These are phyloP conservation scores for Sphagnum fallax DNA, from an alignment of 228 moss, liverwort and hornwort species.

Conservation along the genomic window DNA sequence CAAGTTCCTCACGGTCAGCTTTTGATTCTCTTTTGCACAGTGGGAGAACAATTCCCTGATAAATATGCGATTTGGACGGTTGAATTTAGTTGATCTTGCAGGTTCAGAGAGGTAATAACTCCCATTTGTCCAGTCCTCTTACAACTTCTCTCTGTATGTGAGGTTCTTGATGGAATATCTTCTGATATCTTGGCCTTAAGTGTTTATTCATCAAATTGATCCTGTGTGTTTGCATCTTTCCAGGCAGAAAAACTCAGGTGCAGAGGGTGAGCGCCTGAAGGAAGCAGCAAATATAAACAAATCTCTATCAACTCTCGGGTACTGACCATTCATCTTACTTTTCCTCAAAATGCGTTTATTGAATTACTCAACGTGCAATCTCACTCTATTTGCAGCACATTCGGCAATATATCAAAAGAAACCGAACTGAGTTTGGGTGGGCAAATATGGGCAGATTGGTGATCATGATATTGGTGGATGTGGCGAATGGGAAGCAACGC, in stretches of 20 bases:
- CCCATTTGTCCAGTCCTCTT: too few species aligned
- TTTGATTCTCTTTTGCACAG: slow-evolving; percentile 20
- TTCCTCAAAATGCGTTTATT: too few species aligned
- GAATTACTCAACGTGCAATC: too few species aligned
- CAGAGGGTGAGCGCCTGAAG: slow-evolving; percentile 94
- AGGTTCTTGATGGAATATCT: too few species aligned
- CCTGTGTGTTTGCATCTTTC: neutral
- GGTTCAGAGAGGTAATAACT: slow-evolving; percentile 74
- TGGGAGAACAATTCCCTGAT: slow-evolving; percentile 86
- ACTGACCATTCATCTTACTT: neutral
- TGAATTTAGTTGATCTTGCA: slow-evolving; percentile 91
- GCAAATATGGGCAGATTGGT: slow-evolving; percentile 49
- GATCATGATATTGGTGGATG: slow-evolving; percentile 94
- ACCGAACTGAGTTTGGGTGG: too few species aligned
- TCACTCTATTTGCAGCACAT: too few species aligned
- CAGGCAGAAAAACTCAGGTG: slow-evolving; percentile 94
- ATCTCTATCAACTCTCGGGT: slow-evolving; percentile 96
- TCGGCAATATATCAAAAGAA: too few species aligned
- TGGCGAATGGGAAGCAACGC: slow-evolving; percentile 93
- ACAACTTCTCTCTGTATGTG: too few species aligned
- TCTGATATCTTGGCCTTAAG: neutral
- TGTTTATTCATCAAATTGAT: neutral
- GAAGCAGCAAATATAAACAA: slow-evolving; percentile 99
- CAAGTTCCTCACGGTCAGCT: too few species aligned
- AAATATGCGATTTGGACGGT: slow-evolving; percentile 83